These are phyloP conservation scores for Amaranthus palmeri DNA, from an alignment of 148 eudicot species.

Conservation along the genomic window DNA sequence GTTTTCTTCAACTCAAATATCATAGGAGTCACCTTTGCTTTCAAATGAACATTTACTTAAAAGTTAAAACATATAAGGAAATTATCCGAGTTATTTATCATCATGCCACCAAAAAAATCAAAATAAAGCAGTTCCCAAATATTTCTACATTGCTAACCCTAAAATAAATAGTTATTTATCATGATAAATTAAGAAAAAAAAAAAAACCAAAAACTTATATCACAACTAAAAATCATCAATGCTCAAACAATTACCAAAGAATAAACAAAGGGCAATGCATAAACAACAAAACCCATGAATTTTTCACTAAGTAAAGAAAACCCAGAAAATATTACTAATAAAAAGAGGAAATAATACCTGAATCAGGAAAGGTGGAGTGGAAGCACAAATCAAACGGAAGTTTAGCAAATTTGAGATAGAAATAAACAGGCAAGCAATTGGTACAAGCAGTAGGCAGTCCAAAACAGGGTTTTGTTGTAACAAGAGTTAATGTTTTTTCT, in stretches of 20 bases:
- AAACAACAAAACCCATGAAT: conserved; percentile 12
- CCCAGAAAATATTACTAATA: background rate
- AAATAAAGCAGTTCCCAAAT: no score
- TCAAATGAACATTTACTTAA: no score
- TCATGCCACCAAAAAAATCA: no score
- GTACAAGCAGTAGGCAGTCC: conserved; percentile 90
- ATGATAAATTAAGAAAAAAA: no score
- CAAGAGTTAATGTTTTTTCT: conserved; percentile 42
- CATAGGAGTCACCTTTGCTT: no score
- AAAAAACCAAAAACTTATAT: no score
- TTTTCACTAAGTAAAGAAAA: background rate
- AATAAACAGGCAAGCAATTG: conserved; percentile 61
- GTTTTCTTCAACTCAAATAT: no score
- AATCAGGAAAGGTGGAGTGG: conserved; percentile 72
- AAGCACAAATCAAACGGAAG: conserved; percentile 51
- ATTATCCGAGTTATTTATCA: no score
- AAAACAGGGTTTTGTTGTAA: conserved; percentile 61
- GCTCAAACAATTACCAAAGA: background rate
- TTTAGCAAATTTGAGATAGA: conserved; percentile 68
- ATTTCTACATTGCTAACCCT: no score
- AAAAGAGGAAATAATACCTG: conserved; percentile 43
- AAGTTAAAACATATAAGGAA: no score
- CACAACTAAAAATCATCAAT: background rate
- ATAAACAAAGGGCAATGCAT: background rate
- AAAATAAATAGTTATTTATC: no score